Base-by-base conservation (phyloP, 2,329 filamentous ascomycete species). In the Polytolypa hystricis region DNA sequence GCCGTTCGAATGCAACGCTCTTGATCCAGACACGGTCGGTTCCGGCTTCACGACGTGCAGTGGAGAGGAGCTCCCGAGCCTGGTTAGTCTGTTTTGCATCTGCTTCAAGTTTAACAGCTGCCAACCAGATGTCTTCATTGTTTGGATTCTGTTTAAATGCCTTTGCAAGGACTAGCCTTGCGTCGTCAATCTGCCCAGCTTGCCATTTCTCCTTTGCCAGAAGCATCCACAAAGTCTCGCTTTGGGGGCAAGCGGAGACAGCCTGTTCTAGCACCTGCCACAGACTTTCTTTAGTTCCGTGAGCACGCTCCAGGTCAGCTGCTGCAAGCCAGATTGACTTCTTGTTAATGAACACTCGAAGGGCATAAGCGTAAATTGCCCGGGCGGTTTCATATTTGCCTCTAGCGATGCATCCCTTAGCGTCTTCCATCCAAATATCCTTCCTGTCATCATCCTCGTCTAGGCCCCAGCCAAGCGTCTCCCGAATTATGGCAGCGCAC, bases 21-120 rank as follows among this genome's bases (percentile, higher is more conserved):
- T 95, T 94, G 69, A 93, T 91, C 81, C 87, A 98, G 5, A 98
- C 87, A 31, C 91, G 82, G 54, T 96, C 91, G 0, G 91, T 98
- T 2, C 87, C 84, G 1, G 91, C 87, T 57, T 94, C 82, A 40
- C 83, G 77, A 37, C 91, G 78, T 15, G 91, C 91, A 9, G 82
- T 81, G 36, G 78, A 74, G 26, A 98, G 72, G 16, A 98, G 74
- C 42, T 81, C 75, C 30, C 87, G 73, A 1, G 91, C 91, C 54
- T 91, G 78, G 25, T 86, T 81, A 27, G 76, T 79, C 51, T 93
- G 78, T 29, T 79, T 74, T 42, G 85, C 89, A 52, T 96, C 87
- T 1, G 91, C 85, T 61, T 98, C 91, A 19, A 98, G 76, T 58
- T 95, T 93, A 46, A 98, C 91, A 30, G 91, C 91, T 11, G 87